phyloP scores from a whole-genome alignment of 2,329 filamentous ascomycete species.

The Fusarium devonianum region DNA sequence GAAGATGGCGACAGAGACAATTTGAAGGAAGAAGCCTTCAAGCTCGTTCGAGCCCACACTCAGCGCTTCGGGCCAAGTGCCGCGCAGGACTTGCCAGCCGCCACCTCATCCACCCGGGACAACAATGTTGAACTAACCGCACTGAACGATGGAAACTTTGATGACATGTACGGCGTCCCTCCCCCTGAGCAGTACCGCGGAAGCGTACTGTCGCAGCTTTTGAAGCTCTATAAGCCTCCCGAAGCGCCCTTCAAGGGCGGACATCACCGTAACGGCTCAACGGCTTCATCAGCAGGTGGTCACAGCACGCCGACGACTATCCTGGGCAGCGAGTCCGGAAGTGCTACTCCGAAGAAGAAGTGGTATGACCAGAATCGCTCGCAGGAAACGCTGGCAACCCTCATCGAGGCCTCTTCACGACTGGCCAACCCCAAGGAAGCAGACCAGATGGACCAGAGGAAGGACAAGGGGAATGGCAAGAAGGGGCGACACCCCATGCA shows the following conservation, averaged over 20 bases:
- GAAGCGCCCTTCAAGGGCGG: conserved; percentile 37
- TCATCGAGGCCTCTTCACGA: conserved; percentile 55
- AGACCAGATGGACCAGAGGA: conserved; percentile 19
- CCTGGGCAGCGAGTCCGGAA: conserved; percentile 48
- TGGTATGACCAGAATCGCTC: conserved; percentile 59
- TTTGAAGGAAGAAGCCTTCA: conserved; percentile 48
- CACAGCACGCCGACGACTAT: conserved; percentile 47
- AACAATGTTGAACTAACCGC: conserved; percentile 42
- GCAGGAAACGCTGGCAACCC: conserved; percentile 55
- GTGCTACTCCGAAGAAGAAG: conserved; percentile 53
- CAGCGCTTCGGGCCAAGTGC: conserved; percentile 32
- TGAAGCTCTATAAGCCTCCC: conserved; percentile 55
- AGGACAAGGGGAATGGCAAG: conserved; percentile 35
- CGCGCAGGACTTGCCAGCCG: conserved; percentile 9
- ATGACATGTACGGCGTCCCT: conserved; percentile 52
- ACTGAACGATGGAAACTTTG: conserved; percentile 50
- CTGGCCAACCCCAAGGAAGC: conserved; percentile 47
- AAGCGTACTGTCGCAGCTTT: conserved; percentile 54
- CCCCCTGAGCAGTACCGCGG: conserved; percentile 53
- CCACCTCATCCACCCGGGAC: conserved; percentile 21
- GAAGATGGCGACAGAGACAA: conserved; percentile 15
- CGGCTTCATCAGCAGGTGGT: conserved; percentile 39
- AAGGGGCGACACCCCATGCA: conserved; percentile 44
- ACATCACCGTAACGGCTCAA: conserved; percentile 38
- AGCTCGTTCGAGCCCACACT: conserved; percentile 54